These are phyloP conservation scores for Ophiostoma populinum DNA, from an alignment of 2,329 filamentous ascomycete species.

Conservation along the genomic window DNA sequence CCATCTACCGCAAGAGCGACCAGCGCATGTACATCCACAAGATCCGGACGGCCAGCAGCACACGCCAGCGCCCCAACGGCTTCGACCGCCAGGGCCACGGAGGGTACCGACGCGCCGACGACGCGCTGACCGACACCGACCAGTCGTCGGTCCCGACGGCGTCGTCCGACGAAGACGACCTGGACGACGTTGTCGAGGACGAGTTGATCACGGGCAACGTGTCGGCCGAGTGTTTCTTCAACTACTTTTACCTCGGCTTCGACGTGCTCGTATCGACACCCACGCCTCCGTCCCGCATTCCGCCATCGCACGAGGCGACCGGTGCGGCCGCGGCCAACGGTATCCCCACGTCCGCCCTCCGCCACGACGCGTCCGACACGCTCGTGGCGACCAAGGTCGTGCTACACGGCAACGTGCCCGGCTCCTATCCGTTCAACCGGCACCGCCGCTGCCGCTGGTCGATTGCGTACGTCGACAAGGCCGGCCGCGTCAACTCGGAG, in stretches of 20 bases:
- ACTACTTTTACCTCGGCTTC: conserved; percentile 92
- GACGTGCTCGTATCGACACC: conserved; percentile 81
- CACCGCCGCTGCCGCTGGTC: conserved; percentile 83
- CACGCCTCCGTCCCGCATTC: conserved; percentile 42
- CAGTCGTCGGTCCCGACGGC: conserved; percentile 56
- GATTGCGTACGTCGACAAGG: conserved; percentile 35
- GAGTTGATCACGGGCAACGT: conserved; percentile 30
- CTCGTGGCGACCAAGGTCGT: conserved; percentile 84
- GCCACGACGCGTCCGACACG: conserved; percentile 35
- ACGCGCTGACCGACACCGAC: conserved; percentile 48
- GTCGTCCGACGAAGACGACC: conserved; percentile 53
- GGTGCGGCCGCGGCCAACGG: conserved; percentile 11
- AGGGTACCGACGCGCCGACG: conserved; percentile 22
- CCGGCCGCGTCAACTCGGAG: conserved; percentile 49
- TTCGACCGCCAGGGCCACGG: conserved; percentile 16
- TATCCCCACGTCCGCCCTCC: conserved; percentile 20
- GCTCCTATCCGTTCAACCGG: conserved; percentile 91
- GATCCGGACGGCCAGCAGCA: conserved; percentile 35
- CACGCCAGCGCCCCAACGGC: conserved; percentile 27
- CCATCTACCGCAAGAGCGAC: conserved; percentile 84
- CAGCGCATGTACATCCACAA: conserved; percentile 77
- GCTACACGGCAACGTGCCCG: conserved; percentile 84
- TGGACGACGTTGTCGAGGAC: conserved; percentile 39
- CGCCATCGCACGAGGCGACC: conserved; percentile 28
- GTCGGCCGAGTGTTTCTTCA: conserved; percentile 75